Percentiles rank a stretch among this genome's conserved stretches.
phyloP scores from a whole-genome alignment of 2,329 filamentous ascomycete genomes.

The Tolypocladium guangdongense region DNA sequence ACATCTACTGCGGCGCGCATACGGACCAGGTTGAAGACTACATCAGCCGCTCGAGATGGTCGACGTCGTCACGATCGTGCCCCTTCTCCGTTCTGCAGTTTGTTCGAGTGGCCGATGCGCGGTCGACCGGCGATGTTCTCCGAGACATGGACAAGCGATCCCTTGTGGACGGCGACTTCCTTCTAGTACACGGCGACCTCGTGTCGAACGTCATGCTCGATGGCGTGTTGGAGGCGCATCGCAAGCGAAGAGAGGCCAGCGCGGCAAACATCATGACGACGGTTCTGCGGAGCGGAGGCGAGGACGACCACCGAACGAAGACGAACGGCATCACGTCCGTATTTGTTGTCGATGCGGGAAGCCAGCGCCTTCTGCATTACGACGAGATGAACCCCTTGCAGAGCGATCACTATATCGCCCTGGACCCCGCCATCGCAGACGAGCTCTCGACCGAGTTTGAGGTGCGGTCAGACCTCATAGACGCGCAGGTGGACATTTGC shows the following conservation, averaged over 20 bases:
- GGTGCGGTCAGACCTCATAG: conserved; percentile 77
- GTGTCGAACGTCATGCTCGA: conserved; percentile 86
- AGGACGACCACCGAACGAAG: conserved; percentile 62
- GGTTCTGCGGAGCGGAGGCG: conserved; percentile 69
- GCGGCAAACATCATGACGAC: conserved; percentile 98
- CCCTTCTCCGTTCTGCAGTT: conserved; percentile 76
- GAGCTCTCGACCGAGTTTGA: conserved; percentile 63
- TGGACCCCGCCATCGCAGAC: conserved; percentile 72
- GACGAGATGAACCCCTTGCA: conserved; percentile 73
- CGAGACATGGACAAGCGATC: conserved; percentile 82
- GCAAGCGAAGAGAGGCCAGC: conserved; percentile 68
- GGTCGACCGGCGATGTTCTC: conserved; percentile 86
- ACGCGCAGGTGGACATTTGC: conserved; percentile 94
- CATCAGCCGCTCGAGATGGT: conserved; percentile 66
- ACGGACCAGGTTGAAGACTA: conserved; percentile 81
- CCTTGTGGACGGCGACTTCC: conserved; percentile 80
- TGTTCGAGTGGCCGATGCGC: conserved; percentile 71
- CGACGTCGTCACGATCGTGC: conserved; percentile 40
- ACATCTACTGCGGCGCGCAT: conserved; percentile 82
- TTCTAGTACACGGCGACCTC: conserved; percentile 86
- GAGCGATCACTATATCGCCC: conserved; percentile 51
- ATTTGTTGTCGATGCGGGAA: conserved; percentile 75
- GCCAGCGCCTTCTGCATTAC: conserved; percentile 80
- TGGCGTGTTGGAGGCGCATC: conserved; percentile 64
- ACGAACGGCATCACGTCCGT: conserved; percentile 64